phyloP scores from a whole-genome alignment of 2,329 filamentous ascomycete genomes.

The Aciculosporium take region DNA sequence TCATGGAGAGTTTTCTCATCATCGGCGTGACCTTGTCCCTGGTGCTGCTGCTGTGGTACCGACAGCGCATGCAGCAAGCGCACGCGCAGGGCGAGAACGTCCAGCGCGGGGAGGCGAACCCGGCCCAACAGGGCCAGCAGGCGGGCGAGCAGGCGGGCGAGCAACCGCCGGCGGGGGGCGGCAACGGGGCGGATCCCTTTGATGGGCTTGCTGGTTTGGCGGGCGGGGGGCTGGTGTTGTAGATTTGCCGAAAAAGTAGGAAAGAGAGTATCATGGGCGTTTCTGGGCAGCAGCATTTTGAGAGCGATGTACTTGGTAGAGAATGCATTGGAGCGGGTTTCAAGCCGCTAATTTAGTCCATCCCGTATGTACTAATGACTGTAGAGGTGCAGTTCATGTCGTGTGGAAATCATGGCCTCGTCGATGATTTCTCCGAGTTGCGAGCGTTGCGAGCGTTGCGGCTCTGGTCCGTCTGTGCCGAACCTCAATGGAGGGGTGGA shows the following conservation, averaged over 20 bases:
- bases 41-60: conserved; percentile 67
- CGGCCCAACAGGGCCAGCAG: conserved; percentile 5
- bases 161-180: background rate
- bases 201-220: conserved; percentile 23
- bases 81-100: conserved; percentile 24
- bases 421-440: too few relatives aligned
- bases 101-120: conserved; percentile 6
- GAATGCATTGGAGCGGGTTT: background rate
- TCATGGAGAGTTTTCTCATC: conserved; percentile 76
- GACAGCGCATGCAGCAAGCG: conserved; percentile 53
- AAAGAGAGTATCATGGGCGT: conserved; percentile 2
- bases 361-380: too few relatives aligned
- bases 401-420: too few relatives aligned
- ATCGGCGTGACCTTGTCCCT: conserved; percentile 61
- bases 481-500: too few relatives aligned
- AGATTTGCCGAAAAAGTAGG: too few relatives aligned
- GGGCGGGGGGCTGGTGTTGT: conserved; percentile 22
- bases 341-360: background rate
- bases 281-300: conserved; percentile 9
- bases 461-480: too few relatives aligned
- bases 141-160: conserved; percentile 5
- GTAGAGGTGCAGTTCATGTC: background rate
- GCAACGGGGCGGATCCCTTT: conserved; percentile 8
- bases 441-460: too few relatives aligned
- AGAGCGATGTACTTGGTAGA: background rate